Conservation (phyloP, 2,329 filamentous ascomycete species). For the Cryphonectria nitschkei region DNA sequence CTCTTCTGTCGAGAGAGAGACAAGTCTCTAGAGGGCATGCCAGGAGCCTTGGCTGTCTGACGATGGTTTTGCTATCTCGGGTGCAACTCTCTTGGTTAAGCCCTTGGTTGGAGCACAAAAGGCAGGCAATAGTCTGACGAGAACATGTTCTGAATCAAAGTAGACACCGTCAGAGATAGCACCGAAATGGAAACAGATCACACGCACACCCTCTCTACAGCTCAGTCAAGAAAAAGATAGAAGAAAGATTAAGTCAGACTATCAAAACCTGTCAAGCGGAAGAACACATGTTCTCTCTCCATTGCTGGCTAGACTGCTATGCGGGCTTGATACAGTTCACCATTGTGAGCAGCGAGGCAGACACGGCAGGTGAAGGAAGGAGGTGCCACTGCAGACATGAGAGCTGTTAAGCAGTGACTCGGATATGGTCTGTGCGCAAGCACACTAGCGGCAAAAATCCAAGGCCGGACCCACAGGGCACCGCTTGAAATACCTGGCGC, state of each 20-base stretch:
- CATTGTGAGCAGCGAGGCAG: not conserved
- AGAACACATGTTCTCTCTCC: not conserved
- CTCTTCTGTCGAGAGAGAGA: not conserved
- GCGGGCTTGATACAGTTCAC: not conserved
- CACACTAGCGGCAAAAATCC: constrained; percentile 22
- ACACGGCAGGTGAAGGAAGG: not conserved
- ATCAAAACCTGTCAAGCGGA: not conserved
- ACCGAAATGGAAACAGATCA: not conserved
- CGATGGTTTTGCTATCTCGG: not conserved
- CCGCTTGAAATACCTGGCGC: constrained; percentile 27
- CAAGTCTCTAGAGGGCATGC: not conserved
- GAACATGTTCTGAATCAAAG: too few species aligned
- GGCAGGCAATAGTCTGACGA: too few species aligned
- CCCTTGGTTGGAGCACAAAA: not conserved
- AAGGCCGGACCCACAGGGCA: constrained; percentile 10
- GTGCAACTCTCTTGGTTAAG: too few species aligned
- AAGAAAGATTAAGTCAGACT: not conserved
- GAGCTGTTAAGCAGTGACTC: constrained; percentile 11
- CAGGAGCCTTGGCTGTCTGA: not conserved
- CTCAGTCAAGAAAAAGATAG: not conserved
- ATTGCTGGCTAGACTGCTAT: not conserved
- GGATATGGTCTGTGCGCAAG: constrained; percentile 20
- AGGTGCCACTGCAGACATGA: not conserved
- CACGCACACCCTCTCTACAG: not conserved
- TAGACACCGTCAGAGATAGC: not conserved